Base-by-base conservation (phyloP, 2,329 filamentous ascomycete species). In the Helotiales sp. region DNA sequence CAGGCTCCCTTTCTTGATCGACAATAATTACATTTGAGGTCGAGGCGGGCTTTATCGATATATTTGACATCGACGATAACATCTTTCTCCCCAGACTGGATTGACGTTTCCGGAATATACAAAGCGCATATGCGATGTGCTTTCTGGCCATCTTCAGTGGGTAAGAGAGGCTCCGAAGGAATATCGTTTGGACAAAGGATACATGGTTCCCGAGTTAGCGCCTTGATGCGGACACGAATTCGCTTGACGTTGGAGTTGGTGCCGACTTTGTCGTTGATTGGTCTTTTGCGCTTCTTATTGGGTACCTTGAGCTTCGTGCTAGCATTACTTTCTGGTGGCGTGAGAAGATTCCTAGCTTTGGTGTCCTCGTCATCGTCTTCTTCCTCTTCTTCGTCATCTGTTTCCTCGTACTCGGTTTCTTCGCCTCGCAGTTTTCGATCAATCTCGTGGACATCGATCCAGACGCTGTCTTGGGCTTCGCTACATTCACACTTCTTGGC, bases 401-500 rank as follows among this genome's bases (percentile, higher is more conserved):
- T 91, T 73, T 93, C 90, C 76, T 94, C 91, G 73, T 92, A 92
- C 73, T 93, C 93, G 5, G 93, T 93, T 66, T 92, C 90, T 77
- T 98, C 94, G 50, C 96, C 96, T 61, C 94, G 88, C 55, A 98
- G 81, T 78, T 96, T 97, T 69, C 96, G 92, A 80, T 99, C 93
- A 65, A 99, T 96, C 75, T 97, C 96, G 66, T 93, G 90, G 3
- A 98, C 93, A 76, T 99, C 94, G 62, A 99, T 93, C 94, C 96
- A 99, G 3, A 99, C 96, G 75, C 95, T 98, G 82, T 99, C 96
- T 68, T 96, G 89, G 71, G 97, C 94, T 67, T 96, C 88, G 75
- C 96, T 93, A 77, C 96, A 99, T 76, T 98, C 91, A 80, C 96
- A 99, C 78, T 96, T 96, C 80, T 97, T 97, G 17, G 96, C 96